These are phyloP conservation scores for Cnidoscolus chayamansa DNA, from an alignment of 441 rosid genomes.

Conservation along the genomic window DNA sequence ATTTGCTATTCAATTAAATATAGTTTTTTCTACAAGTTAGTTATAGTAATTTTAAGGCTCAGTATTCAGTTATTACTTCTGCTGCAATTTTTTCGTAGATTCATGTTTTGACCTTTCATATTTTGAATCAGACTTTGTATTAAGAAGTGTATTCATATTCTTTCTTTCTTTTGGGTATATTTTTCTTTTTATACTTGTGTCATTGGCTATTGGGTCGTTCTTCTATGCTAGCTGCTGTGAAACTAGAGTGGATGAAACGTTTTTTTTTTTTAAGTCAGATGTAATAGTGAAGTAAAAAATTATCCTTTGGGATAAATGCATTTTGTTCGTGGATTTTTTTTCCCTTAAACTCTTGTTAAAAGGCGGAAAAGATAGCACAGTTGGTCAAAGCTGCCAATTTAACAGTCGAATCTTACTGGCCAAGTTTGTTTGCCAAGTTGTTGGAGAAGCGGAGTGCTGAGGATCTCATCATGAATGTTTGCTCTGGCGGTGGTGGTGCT, in stretches of 20 bases:
- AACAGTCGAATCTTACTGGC: conserved; percentile 63
- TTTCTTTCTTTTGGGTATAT: too few relatives aligned
- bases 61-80: neutral
- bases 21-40: neutral
- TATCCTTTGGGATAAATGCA: too few relatives aligned
- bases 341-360: conserved; percentile 8
- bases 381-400: conserved; percentile 57
- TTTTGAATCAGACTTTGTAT: too few relatives aligned
- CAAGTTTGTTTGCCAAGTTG: conserved; percentile 63
- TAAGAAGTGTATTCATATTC: too few relatives aligned
- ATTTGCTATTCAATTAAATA: neutral
- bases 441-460: conserved; percentile 52
- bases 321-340: neutral
- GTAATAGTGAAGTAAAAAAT: too few relatives aligned
- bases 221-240: too few relatives aligned
- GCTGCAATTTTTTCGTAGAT: neutral
- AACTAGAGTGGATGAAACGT: too few relatives aligned
- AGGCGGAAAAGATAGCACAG: conserved; percentile 57
- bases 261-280: too few relatives aligned
- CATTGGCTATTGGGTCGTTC: neutral
- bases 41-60: neutral
- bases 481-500: conserved; percentile 56
- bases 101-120: neutral
- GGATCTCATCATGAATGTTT: conserved; percentile 57
- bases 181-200: too few relatives aligned